A percentile compares a stretch with the other conserved stretches of the same genome.
These are phyloP conservation scores for Pyrenopolyporus hunteri DNA, from an alignment of 495 filamentous ascomycete genomes.

Conservation along the genomic window DNA sequence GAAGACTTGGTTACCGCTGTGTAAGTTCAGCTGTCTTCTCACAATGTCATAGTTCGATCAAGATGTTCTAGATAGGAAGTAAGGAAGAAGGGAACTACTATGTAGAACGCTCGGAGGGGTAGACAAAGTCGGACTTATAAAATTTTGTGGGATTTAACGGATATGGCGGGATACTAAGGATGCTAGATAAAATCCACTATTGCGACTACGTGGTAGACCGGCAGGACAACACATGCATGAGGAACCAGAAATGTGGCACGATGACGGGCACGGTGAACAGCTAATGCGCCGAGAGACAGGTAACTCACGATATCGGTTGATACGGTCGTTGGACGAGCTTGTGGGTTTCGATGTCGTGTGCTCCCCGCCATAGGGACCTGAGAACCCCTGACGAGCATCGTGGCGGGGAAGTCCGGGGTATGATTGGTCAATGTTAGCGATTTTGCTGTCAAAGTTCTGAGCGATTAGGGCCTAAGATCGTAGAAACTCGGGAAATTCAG, in stretches of 20 bases:
- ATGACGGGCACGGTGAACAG: constrained; percentile 14
- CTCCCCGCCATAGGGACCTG: constrained; percentile 14
- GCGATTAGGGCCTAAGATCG: constrained; percentile 12
- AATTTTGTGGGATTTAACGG: no score
- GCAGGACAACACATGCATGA: constrained; percentile 29
- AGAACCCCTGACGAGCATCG: neutral
- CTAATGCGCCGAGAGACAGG: neutral
- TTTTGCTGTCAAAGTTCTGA: constrained; percentile 26
- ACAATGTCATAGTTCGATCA: neutral
- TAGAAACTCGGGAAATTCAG: neutral
- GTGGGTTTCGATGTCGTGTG: constrained; percentile 22
- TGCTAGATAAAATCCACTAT: constrained; percentile 21
- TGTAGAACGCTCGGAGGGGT: constrained; percentile 3
- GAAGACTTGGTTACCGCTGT: neutral
- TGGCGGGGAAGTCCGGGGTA: constrained; percentile 28
- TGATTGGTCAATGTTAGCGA: constrained; percentile 27
- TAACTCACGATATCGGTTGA: constrained; percentile 34
- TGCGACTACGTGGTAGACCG: constrained; percentile 16
- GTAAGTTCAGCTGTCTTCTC: constrained; percentile 1
- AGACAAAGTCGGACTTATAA: constrained; percentile 11
- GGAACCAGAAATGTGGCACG: constrained; percentile 28
- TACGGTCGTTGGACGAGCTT: constrained; percentile 17
- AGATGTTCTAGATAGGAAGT: neutral
- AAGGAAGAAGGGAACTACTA: neutral
- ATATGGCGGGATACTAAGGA: constrained; percentile 22